These are phyloP conservation scores for Barbarea vulgaris DNA, from an alignment of 345 rosid species.

Conservation along the genomic window DNA sequence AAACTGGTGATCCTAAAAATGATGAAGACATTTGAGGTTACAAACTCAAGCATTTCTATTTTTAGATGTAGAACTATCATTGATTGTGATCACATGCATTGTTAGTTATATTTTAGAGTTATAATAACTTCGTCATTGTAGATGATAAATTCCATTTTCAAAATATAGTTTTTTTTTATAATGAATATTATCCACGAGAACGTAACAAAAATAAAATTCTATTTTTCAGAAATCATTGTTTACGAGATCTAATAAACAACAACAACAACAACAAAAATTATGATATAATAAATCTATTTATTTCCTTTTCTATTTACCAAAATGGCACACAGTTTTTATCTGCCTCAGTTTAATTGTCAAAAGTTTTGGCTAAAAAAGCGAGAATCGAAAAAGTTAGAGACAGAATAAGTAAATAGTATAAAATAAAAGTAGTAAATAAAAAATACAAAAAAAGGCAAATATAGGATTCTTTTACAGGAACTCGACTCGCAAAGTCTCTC, in stretches of 20 bases:
- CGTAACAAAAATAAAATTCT: background rate
- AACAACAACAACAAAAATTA: background rate
- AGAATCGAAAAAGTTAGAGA: conserved; percentile 8
- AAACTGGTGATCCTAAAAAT: background rate
- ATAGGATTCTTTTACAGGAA: conserved; percentile 38
- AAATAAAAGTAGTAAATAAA: background rate
- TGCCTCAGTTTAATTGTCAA: background rate
- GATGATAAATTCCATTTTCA: background rate
- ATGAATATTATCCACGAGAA: background rate
- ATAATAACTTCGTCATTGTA: background rate
- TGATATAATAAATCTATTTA: background rate
- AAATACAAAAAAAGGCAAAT: conserved; percentile 24
- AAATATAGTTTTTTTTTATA: background rate
- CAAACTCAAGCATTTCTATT: background rate
- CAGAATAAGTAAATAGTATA: background rate
- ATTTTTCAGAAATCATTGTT: background rate
- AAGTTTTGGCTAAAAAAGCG: background rate
- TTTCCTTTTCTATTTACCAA: background rate
- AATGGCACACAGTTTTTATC: background rate
- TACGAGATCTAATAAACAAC: background rate
- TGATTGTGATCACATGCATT: background rate
- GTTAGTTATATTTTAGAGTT: background rate
- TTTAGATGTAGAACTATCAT: background rate
- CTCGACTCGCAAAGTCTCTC: conserved; percentile 31
- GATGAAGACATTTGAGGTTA: background rate